phyloP scores from a whole-genome alignment of 257 asterid species.

The Nicotiana obtusifolia region DNA sequence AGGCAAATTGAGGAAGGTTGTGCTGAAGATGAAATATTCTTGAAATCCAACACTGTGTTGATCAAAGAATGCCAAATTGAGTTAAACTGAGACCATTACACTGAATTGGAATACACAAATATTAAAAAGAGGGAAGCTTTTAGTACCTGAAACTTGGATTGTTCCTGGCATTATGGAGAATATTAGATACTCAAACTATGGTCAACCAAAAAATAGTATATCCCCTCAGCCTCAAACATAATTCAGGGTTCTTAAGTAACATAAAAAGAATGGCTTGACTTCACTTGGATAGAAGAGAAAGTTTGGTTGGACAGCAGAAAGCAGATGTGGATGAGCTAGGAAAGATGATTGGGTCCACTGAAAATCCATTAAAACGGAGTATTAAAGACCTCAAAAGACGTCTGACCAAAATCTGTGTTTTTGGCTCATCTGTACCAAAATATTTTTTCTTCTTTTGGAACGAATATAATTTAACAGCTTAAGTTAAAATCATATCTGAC shows the following conservation, averaged over 20 bases:
- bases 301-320: slow-evolving; percentile 29
- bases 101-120: not conserved
- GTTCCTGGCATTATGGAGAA: slow-evolving; percentile 99
- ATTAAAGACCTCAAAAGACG: slow-evolving; percentile 18
- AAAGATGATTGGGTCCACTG: slow-evolving; percentile 38
- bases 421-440: slow-evolving; percentile 16
- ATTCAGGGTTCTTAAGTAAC: not conserved
- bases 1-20: slow-evolving; percentile 48
- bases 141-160: slow-evolving; percentile 75
- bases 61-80: not conserved
- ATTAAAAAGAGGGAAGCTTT: not conserved
- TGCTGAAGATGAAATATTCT: slow-evolving; percentile 56
- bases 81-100: not conserved
- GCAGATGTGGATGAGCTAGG: slow-evolving; percentile 40
- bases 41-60: slow-evolving; percentile 61
- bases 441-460: too few species aligned
- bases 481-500: too few species aligned
- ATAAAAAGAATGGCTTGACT: not conserved
- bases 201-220: too few species aligned
- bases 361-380: not conserved
- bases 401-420: slow-evolving; percentile 5
- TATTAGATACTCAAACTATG: too few species aligned
- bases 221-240: too few species aligned
- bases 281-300: slow-evolving; percentile 8
- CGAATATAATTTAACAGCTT: too few species aligned